These are phyloP conservation scores for Schwanniomyces polymorphus DNA, from an alignment of 805 yeast genomes.

Conservation along the genomic window DNA sequence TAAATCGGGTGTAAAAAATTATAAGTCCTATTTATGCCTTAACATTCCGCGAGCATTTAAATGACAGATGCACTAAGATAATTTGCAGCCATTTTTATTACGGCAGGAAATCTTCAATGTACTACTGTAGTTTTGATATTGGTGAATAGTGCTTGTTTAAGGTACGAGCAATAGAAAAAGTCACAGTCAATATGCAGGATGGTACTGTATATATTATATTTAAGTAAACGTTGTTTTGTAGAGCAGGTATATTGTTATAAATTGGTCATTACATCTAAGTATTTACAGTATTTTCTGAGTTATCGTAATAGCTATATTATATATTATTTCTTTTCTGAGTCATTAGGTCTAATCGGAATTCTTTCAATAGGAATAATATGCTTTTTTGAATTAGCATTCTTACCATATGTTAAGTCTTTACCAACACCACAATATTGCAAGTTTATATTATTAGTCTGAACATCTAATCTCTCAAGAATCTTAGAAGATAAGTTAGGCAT, in stretches of 20 bases:
- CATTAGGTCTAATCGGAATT: constrained; percentile 11
- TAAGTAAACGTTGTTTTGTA: no score
- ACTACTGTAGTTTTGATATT: not conserved
- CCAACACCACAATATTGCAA: constrained; percentile 51
- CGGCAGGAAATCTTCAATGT: not conserved
- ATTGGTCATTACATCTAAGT: no score
- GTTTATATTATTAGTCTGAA: constrained; percentile 41
- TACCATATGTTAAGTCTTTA: constrained; percentile 62
- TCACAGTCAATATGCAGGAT: no score
- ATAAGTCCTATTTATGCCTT: not conserved
- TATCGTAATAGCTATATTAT: not conserved
- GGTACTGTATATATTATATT: no score
- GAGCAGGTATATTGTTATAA: no score
- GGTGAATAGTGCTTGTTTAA: not conserved
- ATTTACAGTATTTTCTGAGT: no score
- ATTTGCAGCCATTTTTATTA: constrained; percentile 10
- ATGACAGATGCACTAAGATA: not conserved
- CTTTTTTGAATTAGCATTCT: constrained; percentile 44
- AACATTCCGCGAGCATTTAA: not conserved
- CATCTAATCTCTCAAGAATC: constrained; percentile 65
- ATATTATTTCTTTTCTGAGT: not conserved
- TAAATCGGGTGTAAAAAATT: not conserved
- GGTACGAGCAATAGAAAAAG: not conserved
- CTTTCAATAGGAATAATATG: constrained; percentile 53
- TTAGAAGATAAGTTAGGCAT: constrained; percentile 62